phyloP scores from a whole-genome alignment of 768 basidiomycete genomes.

The Kwoniella europaea region DNA sequence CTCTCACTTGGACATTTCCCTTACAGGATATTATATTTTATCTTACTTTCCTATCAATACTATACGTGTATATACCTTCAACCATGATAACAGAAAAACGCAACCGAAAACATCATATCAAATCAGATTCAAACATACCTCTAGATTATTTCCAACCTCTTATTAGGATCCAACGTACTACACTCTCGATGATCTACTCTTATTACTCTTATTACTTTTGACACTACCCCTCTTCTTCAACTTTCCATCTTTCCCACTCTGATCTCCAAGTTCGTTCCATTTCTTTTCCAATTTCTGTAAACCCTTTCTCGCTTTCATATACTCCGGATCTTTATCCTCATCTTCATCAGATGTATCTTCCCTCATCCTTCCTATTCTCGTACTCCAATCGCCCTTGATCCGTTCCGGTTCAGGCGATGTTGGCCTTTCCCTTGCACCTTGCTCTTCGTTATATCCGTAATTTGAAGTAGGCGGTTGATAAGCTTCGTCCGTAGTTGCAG shows the following conservation, averaged over 20 bases:
- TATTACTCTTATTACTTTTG: constrained; percentile 20
- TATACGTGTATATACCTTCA: neutral
- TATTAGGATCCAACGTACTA: neutral
- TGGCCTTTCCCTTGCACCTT: constrained; percentile 18
- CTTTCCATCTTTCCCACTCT: constrained; percentile 25
- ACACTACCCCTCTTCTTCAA: constrained; percentile 19
- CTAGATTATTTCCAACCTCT: no score
- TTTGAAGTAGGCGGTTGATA: constrained; percentile 18
- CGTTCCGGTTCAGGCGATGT: constrained; percentile 26
- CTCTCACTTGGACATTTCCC: no score
- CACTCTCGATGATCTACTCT: constrained; percentile 8
- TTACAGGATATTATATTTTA: no score
- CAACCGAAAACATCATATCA: neutral
- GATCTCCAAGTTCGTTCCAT: constrained; percentile 34
- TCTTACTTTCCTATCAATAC: no score
- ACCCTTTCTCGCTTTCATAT: constrained; percentile 44
- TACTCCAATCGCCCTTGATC: constrained; percentile 38
- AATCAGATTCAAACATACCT: no score
- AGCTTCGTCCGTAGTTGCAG: neutral
- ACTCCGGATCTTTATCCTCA: constrained; percentile 40
- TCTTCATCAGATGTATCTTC: constrained; percentile 53
- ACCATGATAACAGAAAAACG: neutral
- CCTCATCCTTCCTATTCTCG: constrained; percentile 45
- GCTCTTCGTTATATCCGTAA: neutral
- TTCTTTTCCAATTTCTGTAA: constrained; percentile 47